Base-by-base conservation (phyloP, 2,329 filamentous ascomycete genomes). In the Aspergillus melleus region DNA sequence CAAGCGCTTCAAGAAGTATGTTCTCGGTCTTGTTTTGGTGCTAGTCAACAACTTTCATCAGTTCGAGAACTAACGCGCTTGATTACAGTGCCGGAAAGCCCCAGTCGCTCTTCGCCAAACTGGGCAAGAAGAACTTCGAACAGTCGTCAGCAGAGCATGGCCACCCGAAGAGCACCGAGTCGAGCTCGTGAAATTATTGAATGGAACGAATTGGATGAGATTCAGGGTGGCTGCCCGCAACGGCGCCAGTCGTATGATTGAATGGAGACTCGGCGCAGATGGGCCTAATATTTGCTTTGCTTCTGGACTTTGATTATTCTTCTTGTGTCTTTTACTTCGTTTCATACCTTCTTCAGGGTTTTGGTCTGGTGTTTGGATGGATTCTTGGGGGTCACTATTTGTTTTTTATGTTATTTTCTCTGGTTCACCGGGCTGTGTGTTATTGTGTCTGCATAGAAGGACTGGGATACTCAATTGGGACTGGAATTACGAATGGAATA, bases 1-100 rank as follows among this genome's bases (percentile, higher is more conserved):
- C 42, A 81, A 81, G 74, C 74, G 78, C 26, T 80, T 81, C 58
- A 78, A 78, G 68, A 80, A 77, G 78, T 80, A 72, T 53, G 72
- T 67, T 8, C 1, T 39, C n/a, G 1, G 5, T 51, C n/a, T 6
- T 10, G n/a, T 24, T 47, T 3, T 39, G 9, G 3, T 46, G 0
- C 1, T 49, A 5, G 10, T 24, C 30, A 8, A 36, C 39, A 22
- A 39, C 19, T 24, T n/a, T 30, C 8, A 2, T 32, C 6, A 12
- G 4, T 39, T 14, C 19, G 30, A 50, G 36, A 10, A 14, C 32
- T 54, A 44, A 59, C 54, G 16, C 10, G 20, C 19, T 32, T 44
- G 26, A 16, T 10, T 49, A 12, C 50, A 78, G 74, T 64, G 73
- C 69, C 56, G 74, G 72, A 64, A 76, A 77, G 61, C 78, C 78